A percentile compares a stretch with the other conserved stretches of the same genome.
Conservation (phyloP, 106 monocot species). For the Dioscorea dumetorum region DNA sequence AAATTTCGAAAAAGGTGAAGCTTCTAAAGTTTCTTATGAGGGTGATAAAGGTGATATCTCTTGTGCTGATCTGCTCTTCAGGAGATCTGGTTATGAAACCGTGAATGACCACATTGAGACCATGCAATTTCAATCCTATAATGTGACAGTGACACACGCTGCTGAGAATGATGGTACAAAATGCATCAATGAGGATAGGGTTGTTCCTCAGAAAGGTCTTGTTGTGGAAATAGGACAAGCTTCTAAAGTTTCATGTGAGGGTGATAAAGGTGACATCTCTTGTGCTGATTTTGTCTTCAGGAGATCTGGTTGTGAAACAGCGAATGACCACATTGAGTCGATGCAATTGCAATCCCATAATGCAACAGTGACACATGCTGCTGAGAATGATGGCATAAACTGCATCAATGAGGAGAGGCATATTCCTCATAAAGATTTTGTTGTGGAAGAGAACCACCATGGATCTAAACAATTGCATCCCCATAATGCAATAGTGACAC, state of each 20-base stretch:
- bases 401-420: no score
- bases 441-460: background rate
- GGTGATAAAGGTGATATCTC: background rate
- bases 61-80: background rate
- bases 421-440: no score
- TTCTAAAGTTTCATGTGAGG: background rate
- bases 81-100: background rate
- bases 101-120: no score
- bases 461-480: background rate
- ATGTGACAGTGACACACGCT: no score
- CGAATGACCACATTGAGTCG: no score
- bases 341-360: no score
- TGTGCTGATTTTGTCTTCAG: background rate
- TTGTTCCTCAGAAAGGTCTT: no score
- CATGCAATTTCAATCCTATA: no score
- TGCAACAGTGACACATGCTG: no score
- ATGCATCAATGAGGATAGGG: no score
- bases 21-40: background rate
- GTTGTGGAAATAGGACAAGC: background rate
- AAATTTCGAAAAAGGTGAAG: background rate
- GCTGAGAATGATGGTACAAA: no score
- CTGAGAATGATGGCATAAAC: no score
- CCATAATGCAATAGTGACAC: background rate
- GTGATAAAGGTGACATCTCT: background rate
- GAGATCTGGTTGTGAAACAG: background rate